Conservation (phyloP, 495 filamentous ascomycete genomes). For the Filosporella fistucella region DNA sequence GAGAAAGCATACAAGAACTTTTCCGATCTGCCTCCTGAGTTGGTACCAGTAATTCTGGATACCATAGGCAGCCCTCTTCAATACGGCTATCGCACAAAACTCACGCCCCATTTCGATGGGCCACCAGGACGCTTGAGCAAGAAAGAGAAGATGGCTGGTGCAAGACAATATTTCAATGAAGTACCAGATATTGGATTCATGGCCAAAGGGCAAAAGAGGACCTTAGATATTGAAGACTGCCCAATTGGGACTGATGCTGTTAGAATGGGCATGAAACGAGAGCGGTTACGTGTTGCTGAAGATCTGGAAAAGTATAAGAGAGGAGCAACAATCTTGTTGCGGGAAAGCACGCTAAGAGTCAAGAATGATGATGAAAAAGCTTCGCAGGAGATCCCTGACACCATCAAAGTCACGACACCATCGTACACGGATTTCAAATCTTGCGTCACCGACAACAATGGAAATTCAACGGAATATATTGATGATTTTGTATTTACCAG, state of each 20-base stretch:
- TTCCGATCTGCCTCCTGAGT: slow-evolving; percentile 69
- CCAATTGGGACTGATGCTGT: slow-evolving; percentile 89
- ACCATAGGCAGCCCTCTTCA: slow-evolving; percentile 87
- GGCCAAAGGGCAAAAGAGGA: slow-evolving; percentile 63
- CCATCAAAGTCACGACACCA: slow-evolving; percentile 28
- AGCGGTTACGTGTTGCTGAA: slow-evolving; percentile 63
- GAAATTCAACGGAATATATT: slow-evolving; percentile 76
- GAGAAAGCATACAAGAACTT: slow-evolving; percentile 92
- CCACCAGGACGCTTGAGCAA: slow-evolving; percentile 43
- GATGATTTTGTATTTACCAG: slow-evolving; percentile 82
- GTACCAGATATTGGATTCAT: slow-evolving; percentile 89
- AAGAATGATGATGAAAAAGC: slow-evolving; percentile 38
- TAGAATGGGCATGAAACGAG: slow-evolving; percentile 65
- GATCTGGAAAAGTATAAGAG: slow-evolving; percentile 68
- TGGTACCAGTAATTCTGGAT: slow-evolving; percentile 71
- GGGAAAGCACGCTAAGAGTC: slow-evolving; percentile 75
- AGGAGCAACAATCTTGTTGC: slow-evolving; percentile 84
- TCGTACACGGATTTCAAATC: slow-evolving; percentile 70
- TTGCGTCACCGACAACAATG: slow-evolving; percentile 82
- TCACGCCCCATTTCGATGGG: slow-evolving; percentile 90
- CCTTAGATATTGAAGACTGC: slow-evolving; percentile 95
- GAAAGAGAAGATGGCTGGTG: slow-evolving; percentile 33
- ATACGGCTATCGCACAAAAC: slow-evolving; percentile 92
- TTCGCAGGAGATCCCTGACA: slow-evolving; percentile 8
- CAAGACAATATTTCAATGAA: slow-evolving; percentile 36